Evolutionary conservation across 2,329 filamentous ascomycete genomes (phyloP).

Genomic region (Penicillium sp.): DNA sequence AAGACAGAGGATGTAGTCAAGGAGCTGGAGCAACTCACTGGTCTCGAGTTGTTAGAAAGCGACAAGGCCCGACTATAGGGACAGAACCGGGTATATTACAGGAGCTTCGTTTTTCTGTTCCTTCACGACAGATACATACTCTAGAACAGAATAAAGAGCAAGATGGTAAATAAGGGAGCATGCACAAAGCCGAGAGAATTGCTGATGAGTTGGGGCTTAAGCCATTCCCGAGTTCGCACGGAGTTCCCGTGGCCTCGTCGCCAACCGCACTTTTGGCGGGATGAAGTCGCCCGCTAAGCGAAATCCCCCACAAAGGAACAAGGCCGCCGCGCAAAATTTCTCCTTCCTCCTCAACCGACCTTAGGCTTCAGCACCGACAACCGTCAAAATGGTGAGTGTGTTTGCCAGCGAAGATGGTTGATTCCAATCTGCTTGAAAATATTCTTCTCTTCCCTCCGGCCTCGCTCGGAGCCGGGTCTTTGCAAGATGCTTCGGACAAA

Average conservation of each 20-base stretch:
- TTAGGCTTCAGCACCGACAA: slow-evolving; percentile 35
- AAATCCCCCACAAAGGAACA: slow-evolving; percentile 42
- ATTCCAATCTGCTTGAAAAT: slow-evolving; percentile 19
- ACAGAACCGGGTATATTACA: too few species aligned
- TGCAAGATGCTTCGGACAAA: slow-evolving; percentile 97
- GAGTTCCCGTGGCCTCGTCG: slow-evolving; percentile 33
- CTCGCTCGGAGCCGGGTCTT: slow-evolving; percentile 59
- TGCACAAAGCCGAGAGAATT: too few species aligned
- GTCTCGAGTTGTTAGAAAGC: slow-evolving; percentile 51
- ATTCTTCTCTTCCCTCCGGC: slow-evolving; percentile 18
- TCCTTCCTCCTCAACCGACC: slow-evolving; percentile 33
- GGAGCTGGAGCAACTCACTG: slow-evolving; percentile 72
- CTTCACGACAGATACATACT: too few species aligned
- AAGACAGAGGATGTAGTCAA: slow-evolving; percentile 75
- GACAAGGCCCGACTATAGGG: slow-evolving; percentile 38
- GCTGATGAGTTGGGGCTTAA: too few species aligned
- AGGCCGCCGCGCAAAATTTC: slow-evolving; percentile 34
- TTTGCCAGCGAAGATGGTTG: slow-evolving; percentile 27
- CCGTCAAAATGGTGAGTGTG: slow-evolving; percentile 48
- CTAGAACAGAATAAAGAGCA: too few species aligned
- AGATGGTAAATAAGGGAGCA: too few species aligned
- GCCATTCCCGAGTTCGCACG: background rate
- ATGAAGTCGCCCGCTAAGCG: slow-evolving; percentile 42
- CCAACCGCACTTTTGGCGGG: slow-evolving; percentile 39
- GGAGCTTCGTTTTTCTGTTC: too few species aligned